Evolutionary conservation across 257 asterid species (phyloP).

Genomic region (Schizonepeta tenuifolia): DNA sequence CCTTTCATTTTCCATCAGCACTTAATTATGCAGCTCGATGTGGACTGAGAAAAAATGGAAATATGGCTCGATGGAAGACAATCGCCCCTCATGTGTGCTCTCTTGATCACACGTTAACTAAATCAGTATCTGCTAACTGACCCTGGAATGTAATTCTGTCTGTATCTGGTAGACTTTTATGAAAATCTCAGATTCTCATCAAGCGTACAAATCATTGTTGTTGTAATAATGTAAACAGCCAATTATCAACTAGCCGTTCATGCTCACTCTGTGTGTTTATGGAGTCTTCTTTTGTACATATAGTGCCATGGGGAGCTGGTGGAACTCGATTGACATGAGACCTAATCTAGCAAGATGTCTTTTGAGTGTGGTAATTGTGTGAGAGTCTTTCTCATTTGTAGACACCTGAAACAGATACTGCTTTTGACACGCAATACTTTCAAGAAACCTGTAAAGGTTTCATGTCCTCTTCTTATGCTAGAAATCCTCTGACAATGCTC

Average conservation of each 20-base stretch:
- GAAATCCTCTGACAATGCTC: neutral
- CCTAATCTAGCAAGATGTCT: constrained; percentile 15
- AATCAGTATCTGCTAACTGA: constrained; percentile 22
- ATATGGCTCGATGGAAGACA: constrained; percentile 30
- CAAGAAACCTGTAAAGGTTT: neutral
- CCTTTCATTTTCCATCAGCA: constrained; percentile 36
- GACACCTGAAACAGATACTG: neutral
- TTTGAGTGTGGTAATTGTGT: constrained; percentile 13
- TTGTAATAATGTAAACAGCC: constrained; percentile 20
- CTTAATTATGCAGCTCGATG: constrained; percentile 38
- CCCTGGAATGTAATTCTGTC: constrained; percentile 37
- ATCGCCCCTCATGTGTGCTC: constrained; percentile 15
- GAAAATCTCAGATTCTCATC: constrained; percentile 16
- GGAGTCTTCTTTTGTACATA: constrained; percentile 10
- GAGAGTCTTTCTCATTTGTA: neutral
- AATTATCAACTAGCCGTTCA: neutral
- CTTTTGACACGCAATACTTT: neutral
- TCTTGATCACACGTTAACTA: constrained; percentile 26
- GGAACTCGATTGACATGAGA: constrained; percentile 11
- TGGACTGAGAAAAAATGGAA: constrained; percentile 17
- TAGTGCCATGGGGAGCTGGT: constrained; percentile 3
- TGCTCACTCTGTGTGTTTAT: neutral
- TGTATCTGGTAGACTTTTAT: constrained; percentile 25
- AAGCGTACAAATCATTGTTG: constrained; percentile 30
- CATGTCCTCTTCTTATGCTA: neutral